A percentile compares a stretch with the other conserved stretches of the same genome.
phyloP scores from a whole-genome alignment of 2,329 filamentous ascomycete genomes.

The Corniculantispora saksenae region DNA sequence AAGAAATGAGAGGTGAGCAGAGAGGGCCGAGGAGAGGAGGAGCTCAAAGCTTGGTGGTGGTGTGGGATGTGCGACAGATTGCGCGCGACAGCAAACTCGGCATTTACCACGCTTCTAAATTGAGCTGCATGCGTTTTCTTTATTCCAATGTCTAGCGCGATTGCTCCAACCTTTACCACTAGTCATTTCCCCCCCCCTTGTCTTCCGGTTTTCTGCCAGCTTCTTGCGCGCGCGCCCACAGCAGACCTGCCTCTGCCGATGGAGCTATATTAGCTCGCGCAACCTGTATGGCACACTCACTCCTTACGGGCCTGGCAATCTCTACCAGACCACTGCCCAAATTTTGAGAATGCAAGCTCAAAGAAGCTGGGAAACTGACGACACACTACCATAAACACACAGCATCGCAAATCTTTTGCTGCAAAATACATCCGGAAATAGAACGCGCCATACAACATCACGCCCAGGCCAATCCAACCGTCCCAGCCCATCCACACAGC shows the following conservation, averaged over 20 bases:
- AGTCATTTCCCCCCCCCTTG: neutral
- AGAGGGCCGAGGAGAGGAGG: slow-evolving; percentile 8
- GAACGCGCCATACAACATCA: neutral
- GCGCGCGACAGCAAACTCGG: slow-evolving; percentile 3
- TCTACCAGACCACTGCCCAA: neutral
- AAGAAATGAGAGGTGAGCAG: slow-evolving; percentile 6
- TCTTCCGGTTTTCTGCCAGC: neutral
- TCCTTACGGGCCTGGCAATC: too few relatives aligned
- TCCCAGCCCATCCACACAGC: neutral
- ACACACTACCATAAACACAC: too few relatives aligned
- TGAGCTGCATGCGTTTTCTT: neutral
- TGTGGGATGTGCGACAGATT: slow-evolving; percentile 13
- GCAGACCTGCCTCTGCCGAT: too few relatives aligned
- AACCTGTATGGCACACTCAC: neutral
- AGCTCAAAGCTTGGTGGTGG: slow-evolving; percentile 25
- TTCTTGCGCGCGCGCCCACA: neutral
- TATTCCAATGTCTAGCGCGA: neutral
- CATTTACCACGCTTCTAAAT: neutral
- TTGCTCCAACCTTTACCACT: neutral
- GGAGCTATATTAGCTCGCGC: neutral
- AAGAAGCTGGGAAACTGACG: too few relatives aligned
- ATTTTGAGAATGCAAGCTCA: too few relatives aligned
- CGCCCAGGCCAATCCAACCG: too few relatives aligned
- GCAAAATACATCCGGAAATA: neutral
- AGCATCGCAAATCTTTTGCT: neutral